Percentiles rank a stretch among this genome's conserved stretches.
These are phyloP conservation scores for Parmales sp. DNA, from an alignment of 108 stramenopile genomes.

Conservation along the genomic window DNA sequence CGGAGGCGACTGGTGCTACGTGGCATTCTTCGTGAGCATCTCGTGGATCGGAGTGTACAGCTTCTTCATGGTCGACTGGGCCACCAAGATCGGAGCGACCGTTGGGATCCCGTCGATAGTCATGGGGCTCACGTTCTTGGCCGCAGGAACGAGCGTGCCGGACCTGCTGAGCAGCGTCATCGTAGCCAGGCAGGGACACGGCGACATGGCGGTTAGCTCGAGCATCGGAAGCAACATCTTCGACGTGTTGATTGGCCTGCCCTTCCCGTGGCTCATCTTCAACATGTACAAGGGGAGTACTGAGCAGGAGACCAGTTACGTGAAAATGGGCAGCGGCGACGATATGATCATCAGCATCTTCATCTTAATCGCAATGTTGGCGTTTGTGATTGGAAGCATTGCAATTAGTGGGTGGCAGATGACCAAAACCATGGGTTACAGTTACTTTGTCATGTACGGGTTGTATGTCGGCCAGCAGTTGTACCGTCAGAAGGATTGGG, in stretches of 20 bases:
- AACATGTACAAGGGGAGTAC: constrained; percentile 23
- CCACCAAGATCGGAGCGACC: not conserved
- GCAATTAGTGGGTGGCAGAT: constrained; percentile 28
- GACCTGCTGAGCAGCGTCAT: constrained; percentile 69
- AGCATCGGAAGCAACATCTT: constrained; percentile 73
- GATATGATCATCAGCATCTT: constrained; percentile 21
- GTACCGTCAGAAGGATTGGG: no score
- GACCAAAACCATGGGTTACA: constrained; percentile 20
- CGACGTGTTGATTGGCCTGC: constrained; percentile 67
- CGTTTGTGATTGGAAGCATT: constrained; percentile 20
- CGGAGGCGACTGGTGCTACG: constrained; percentile 27
- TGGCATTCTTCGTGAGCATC: constrained; percentile 28
- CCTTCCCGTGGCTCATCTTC: constrained; percentile 63
- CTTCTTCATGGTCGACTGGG: constrained; percentile 35
- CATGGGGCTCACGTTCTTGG: constrained; percentile 71
- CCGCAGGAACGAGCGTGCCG: constrained; percentile 74
- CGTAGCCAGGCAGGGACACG: constrained; percentile 66
- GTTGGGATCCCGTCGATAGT: constrained; percentile 55
- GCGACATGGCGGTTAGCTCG: constrained; percentile 72
- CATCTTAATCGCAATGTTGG: constrained; percentile 25
- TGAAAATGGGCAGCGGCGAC: no score
- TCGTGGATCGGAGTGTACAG: constrained; percentile 33
- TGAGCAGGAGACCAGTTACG: no score
- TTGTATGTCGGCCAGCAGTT: constrained; percentile 26
- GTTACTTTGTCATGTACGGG: constrained; percentile 25